Base-by-base conservation (phyloP, 1,284 basidiomycete genomes). In the Phaffia rhodozyma region DNA sequence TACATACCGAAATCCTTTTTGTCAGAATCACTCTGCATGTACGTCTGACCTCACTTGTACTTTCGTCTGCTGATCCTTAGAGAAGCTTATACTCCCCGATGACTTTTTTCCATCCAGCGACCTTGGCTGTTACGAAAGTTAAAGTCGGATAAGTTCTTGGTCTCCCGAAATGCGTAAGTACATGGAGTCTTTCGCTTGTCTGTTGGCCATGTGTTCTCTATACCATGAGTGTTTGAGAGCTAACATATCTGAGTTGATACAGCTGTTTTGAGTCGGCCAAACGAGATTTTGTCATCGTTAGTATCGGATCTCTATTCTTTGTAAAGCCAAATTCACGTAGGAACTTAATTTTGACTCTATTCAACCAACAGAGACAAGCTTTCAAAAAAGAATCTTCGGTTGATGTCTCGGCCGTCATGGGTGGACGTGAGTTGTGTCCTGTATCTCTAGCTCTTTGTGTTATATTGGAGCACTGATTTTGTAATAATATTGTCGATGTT, bases 21-120 rank as follows among this genome's bases (percentile, higher is more conserved):
- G 75, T 74, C 3, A 74, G 73, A 9, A 76, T 76, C 52, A 75
- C 75, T 27, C 70, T 76, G 25, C 75, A 76, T 57, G 74, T 75
- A 58, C 68, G 73, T 69, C 5, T 47, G 1, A 13, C 5, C 7
- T 34, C 43, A 20, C 34, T 51, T 48, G 25, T 21, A 9, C 54
- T 55, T 7, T 54, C 16, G 30, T 34, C 27, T 7, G 29, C 53
- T 54, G 51, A 43, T 48, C 1, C 58, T 3, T 16, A 53, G 25
- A 53, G n/a, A 27, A 2, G 30, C 52, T 53, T 11, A 32, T 2
- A 27, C 7, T 27, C 18, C 23, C 29, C 13, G 11, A 2, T 34
- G 21, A 27, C 21, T 18, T 29, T 23, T 27, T 1, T 16, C 21
- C 7, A n/a, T 29, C 13, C 53, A 65, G 63, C 64, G 64, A 32